phyloP scores from a whole-genome alignment of 1,284 basidiomycete genomes.

The Peniophora sp. region DNA sequence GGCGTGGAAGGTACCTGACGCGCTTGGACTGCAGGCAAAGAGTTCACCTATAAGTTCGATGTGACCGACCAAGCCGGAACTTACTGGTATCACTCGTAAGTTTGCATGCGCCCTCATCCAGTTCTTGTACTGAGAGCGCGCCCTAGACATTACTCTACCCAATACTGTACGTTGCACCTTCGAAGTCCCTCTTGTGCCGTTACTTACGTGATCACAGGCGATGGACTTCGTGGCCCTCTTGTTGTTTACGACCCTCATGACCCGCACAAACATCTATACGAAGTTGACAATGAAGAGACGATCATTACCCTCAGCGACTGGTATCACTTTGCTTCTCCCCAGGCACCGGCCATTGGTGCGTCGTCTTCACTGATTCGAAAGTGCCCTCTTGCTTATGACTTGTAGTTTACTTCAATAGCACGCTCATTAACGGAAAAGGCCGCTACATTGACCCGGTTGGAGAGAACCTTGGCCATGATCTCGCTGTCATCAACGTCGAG shows the following conservation, averaged over 20 bases:
- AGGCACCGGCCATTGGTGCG: background rate
- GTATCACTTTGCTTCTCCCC: slow-evolving; percentile 11
- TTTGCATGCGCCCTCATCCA: slow-evolving; percentile 7
- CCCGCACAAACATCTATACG: background rate
- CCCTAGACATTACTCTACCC: slow-evolving; percentile 15
- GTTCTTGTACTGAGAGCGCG: background rate
- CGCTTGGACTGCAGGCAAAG: background rate
- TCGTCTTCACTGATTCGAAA: background rate
- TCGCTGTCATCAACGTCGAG: slow-evolving; percentile 22
- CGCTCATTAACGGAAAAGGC: slow-evolving; percentile 7
- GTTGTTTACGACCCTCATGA: slow-evolving; percentile 22
- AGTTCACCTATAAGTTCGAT: background rate
- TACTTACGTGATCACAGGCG: background rate
- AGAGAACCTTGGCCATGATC: slow-evolving; percentile 17
- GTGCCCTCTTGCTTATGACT: no score
- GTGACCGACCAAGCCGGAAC: background rate
- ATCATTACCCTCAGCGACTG: slow-evolving; percentile 19
- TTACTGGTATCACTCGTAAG: slow-evolving; percentile 4
- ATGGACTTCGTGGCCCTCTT: slow-evolving; percentile 23
- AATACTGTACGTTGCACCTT: slow-evolving; percentile 29
- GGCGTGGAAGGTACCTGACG: no score
- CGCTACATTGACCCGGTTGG: background rate
- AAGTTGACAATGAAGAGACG: slow-evolving; percentile 4
- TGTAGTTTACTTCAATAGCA: slow-evolving; percentile 19
- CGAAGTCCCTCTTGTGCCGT: slow-evolving; percentile 22